Conservation (phyloP, 106 monocot species). For the Ottelia alismoides region DNA sequence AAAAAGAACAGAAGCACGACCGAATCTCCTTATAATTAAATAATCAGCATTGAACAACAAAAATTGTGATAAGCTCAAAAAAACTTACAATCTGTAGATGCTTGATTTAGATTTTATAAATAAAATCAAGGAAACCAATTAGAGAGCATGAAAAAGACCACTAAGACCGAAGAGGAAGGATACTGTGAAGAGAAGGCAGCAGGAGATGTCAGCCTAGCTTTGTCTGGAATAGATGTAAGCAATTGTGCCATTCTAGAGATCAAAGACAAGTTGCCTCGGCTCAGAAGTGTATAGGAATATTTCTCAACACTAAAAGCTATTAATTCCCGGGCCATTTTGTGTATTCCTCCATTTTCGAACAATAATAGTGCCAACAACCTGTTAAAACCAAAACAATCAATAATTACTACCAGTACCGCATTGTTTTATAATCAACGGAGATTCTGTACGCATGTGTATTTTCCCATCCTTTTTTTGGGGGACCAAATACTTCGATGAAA, state of each 20-base stretch:
- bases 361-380: constrained; percentile 67
- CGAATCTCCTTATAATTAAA: too few relatives aligned
- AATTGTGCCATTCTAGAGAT: constrained; percentile 58
- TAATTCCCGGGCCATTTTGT: constrained; percentile 46
- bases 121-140: too few relatives aligned
- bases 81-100: too few relatives aligned
- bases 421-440: background rate
- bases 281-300: constrained; percentile 11
- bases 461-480: too few relatives aligned
- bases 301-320: background rate
- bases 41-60: too few relatives aligned
- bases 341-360: constrained; percentile 62
- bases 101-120: too few relatives aligned
- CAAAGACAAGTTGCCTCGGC: constrained; percentile 6
- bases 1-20: too few relatives aligned
- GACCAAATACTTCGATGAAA: too few relatives aligned
- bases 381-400: too few relatives aligned
- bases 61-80: too few relatives aligned
- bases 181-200: constrained; percentile 62
- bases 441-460: background rate
- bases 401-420: background rate
- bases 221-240: constrained; percentile 90
- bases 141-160: too few relatives aligned
- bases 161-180: too few relatives aligned
- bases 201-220: constrained; percentile 40